phyloP scores from a whole-genome alignment of 345 rosid species.

The Gossypium raimondii region DNA sequence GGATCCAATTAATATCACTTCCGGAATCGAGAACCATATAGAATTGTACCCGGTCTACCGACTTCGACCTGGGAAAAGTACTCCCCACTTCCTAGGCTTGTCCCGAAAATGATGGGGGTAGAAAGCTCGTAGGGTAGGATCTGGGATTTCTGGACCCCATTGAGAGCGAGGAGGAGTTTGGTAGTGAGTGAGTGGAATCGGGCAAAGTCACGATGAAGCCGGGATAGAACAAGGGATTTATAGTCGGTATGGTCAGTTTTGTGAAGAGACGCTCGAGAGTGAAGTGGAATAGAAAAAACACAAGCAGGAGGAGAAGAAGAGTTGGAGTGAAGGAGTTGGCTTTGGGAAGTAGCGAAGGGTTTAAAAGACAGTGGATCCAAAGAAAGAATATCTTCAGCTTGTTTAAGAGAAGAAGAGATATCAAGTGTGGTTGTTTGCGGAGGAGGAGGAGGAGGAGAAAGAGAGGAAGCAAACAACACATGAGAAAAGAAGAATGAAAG shows the following conservation, averaged over 20 bases:
- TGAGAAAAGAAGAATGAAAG: neutral
- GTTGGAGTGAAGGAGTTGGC: neutral
- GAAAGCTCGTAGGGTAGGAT: too few relatives aligned
- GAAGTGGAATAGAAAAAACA: neutral
- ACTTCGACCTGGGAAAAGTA: too few relatives aligned
- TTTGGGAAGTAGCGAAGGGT: neutral
- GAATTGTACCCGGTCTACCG: too few relatives aligned
- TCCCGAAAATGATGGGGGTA: too few relatives aligned
- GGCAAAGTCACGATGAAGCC: too few relatives aligned
- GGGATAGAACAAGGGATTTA: neutral
- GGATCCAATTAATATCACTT: too few relatives aligned
- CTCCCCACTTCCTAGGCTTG: too few relatives aligned
- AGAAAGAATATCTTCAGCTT: neutral
- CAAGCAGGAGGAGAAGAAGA: neutral
- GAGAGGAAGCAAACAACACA: neutral
- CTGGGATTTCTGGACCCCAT: too few relatives aligned
- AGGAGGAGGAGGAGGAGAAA: neutral
- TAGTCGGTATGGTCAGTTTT: neutral
- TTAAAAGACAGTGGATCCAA: neutral
- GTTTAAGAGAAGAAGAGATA: neutral
- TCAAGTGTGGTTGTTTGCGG: neutral
- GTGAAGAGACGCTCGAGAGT: neutral
- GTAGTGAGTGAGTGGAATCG: too few relatives aligned
- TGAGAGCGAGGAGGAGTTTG: too few relatives aligned
- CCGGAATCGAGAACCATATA: too few relatives aligned